Evolutionary conservation across 371 early-diverging fungal species (phyloP).

Genomic region (Circinella minor): DNA sequence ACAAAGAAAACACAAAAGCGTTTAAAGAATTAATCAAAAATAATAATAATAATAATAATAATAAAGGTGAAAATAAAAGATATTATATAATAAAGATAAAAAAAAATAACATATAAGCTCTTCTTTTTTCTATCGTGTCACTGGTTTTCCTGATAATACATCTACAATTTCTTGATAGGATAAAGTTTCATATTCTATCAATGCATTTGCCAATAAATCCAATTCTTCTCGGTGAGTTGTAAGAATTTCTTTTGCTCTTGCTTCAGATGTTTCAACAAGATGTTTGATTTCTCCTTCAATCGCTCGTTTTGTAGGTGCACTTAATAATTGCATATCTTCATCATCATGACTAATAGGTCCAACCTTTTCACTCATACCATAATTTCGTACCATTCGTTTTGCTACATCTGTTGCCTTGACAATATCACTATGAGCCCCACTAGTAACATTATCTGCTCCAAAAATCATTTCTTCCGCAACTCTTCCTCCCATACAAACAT

Average conservation of each 20-base stretch:
- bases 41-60: too few species aligned
- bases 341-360: conserved; percentile 58
- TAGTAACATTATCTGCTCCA: conserved; percentile 88
- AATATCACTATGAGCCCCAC: conserved; percentile 90
- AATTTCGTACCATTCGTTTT: conserved; percentile 83
- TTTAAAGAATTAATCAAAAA: too few species aligned
- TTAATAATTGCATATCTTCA: conserved; percentile 73
- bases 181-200: conserved; percentile 91
- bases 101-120: neutral
- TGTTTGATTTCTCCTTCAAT: conserved; percentile 83
- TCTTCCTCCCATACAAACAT: conserved; percentile 95
- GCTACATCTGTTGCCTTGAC: conserved; percentile 88
- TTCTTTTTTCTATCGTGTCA: conserved; percentile 6
- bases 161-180: conserved; percentile 58
- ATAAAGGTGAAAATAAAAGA: neutral
- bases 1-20: too few species aligned
- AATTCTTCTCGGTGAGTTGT: conserved; percentile 82
- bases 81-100: neutral
- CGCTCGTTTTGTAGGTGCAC: conserved; percentile 67
- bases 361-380: conserved; percentile 90
- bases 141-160: conserved; percentile 13
- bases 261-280: conserved; percentile 50
- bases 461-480: conserved; percentile 93
- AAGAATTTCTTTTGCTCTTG: conserved; percentile 75
- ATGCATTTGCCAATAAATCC: conserved; percentile 88